Evolutionary conservation across 805 yeast genomes (phyloP).

Genomic region (Metschnikowia bowlesiae): DNA sequence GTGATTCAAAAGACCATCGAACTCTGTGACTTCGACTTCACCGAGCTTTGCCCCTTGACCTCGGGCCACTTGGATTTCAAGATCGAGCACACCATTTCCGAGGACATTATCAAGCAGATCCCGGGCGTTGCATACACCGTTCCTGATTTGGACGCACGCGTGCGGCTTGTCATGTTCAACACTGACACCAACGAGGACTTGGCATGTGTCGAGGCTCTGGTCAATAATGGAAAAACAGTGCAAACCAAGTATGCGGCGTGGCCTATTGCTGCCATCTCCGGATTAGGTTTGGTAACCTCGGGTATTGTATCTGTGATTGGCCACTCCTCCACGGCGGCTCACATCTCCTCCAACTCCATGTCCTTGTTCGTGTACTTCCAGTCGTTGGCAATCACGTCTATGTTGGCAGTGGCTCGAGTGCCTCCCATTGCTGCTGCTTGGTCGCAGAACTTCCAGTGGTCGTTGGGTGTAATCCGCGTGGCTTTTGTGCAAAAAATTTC

Average conservation of each 20-base stretch:
- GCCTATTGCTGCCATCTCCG: slow-evolving; percentile 93
- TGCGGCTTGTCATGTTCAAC: slow-evolving; percentile 58
- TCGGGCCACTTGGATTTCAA: slow-evolving; percentile 81
- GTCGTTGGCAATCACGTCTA: slow-evolving; percentile 81
- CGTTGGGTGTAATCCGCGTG: slow-evolving; percentile 82
- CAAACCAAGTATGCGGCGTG: slow-evolving; percentile 78
- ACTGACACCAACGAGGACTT: slow-evolving; percentile 43
- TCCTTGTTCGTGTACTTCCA: slow-evolving; percentile 93
- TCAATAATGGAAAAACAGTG: slow-evolving; percentile 88
- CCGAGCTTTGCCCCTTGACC: slow-evolving; percentile 68
- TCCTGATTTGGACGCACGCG: slow-evolving; percentile 94
- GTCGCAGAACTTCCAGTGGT: slow-evolving; percentile 96
- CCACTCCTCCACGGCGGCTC: slow-evolving; percentile 90
- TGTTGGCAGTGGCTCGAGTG: slow-evolving; percentile 89
- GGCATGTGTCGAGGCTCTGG: slow-evolving; percentile 89
- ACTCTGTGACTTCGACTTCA: slow-evolving; percentile 55
- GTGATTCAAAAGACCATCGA: slow-evolving; percentile 51
- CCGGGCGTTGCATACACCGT: slow-evolving; percentile 85
- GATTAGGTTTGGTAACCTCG: slow-evolving; percentile 81
- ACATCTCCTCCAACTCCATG: slow-evolving; percentile 93
- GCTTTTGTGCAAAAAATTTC: slow-evolving; percentile 77
- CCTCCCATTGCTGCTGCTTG: slow-evolving; percentile 98
- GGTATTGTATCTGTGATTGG: slow-evolving; percentile 85
- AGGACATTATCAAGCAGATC: slow-evolving; percentile 44
- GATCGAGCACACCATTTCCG: slow-evolving; percentile 43